A percentile compares a stretch with the other conserved stretches of the same genome.
These are phyloP conservation scores for Mucor saturninus DNA, from an alignment of 371 early-diverging fungal species.

Conservation along the genomic window DNA sequence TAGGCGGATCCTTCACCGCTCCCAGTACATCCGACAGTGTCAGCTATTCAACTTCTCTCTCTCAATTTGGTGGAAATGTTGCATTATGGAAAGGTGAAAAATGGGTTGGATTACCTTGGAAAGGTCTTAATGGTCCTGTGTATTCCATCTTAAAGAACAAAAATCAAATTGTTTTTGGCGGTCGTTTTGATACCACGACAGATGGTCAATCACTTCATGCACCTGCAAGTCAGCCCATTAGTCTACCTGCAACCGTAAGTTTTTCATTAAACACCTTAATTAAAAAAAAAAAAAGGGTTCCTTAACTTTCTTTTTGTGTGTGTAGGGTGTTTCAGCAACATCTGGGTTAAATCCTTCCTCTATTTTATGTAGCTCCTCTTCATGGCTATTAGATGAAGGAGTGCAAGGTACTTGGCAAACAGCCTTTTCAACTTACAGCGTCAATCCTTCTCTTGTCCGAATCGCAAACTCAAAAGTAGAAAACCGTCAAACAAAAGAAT, in stretches of 20 bases:
- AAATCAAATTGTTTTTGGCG: slow-evolving; percentile 44
- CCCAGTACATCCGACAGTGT: slow-evolving; percentile 32
- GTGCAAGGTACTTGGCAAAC: slow-evolving; percentile 70
- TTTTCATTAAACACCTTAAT: slow-evolving; percentile 3
- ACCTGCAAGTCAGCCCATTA: slow-evolving; percentile 50
- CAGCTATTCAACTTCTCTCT: slow-evolving; percentile 38
- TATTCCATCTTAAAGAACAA: slow-evolving; percentile 30
- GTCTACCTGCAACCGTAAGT: slow-evolving; percentile 30
- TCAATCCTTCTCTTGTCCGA: slow-evolving; percentile 72
- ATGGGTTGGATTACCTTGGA: slow-evolving; percentile 64
- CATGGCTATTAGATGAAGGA: slow-evolving; percentile 71
- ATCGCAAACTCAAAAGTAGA: slow-evolving; percentile 64
- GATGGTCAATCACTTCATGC: slow-evolving; percentile 45
- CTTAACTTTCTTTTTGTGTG: too few relatives aligned
- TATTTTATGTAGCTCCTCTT: slow-evolving; percentile 50
- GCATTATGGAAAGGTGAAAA: slow-evolving; percentile 56
- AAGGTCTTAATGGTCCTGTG: slow-evolving; percentile 65
- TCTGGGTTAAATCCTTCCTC: slow-evolving; percentile 51
- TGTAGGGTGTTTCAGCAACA: slow-evolving; percentile 29
- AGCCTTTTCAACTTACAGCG: slow-evolving; percentile 52
- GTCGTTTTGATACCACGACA: slow-evolving; percentile 47
- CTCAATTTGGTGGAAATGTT: slow-evolving; percentile 60
- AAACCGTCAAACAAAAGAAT: slow-evolving; percentile 71
- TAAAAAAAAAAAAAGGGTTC: background rate
- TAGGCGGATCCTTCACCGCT: slow-evolving; percentile 42